Evolutionary conservation across 768 basidiomycete species (phyloP).

Genomic region (Omphalotus guepiniiformis): DNA sequence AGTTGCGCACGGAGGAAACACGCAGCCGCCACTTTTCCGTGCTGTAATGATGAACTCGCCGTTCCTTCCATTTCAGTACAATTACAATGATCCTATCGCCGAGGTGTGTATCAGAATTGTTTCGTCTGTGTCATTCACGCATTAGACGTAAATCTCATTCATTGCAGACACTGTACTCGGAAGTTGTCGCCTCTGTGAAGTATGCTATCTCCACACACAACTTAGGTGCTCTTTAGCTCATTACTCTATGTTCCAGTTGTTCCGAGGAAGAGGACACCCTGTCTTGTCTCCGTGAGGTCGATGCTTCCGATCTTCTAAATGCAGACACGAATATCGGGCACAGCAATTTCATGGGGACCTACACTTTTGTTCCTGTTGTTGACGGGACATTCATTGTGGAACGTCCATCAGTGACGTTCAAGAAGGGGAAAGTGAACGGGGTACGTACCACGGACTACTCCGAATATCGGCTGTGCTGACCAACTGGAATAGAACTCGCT

Average conservation of each 20-base stretch:
- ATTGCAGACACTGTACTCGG: too few relatives aligned
- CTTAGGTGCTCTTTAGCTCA: too few relatives aligned
- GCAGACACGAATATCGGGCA: conserved; percentile 20
- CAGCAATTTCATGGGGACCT: conserved; percentile 22
- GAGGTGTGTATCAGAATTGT: too few relatives aligned
- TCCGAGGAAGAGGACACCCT: not conserved
- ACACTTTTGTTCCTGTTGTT: conserved; percentile 27
- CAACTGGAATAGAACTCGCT: too few relatives aligned
- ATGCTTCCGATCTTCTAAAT: conserved; percentile 14
- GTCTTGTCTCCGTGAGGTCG: conserved; percentile 13
- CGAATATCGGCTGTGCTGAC: too few relatives aligned
- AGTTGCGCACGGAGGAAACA: conserved; percentile 27
- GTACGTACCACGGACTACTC: too few relatives aligned
- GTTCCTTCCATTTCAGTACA: conserved; percentile 25
- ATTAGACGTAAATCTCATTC: too few relatives aligned
- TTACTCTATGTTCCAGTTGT: conserved; percentile 17
- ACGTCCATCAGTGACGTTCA: conserved; percentile 23
- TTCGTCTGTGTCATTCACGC: too few relatives aligned
- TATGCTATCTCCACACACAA: too few relatives aligned
- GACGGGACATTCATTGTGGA: conserved; percentile 28
- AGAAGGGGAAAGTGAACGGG: conserved; percentile 22
- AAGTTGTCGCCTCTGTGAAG: too few relatives aligned
- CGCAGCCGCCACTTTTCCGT: conserved; percentile 24
- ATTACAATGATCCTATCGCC: conserved; percentile 23
- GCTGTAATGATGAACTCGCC: conserved; percentile 25